Percentiles rank a stretch among this genome's conserved stretches.
Conservation (phyloP, 2,329 filamentous ascomycete genomes). For the Colletotrichum sp. region DNA sequence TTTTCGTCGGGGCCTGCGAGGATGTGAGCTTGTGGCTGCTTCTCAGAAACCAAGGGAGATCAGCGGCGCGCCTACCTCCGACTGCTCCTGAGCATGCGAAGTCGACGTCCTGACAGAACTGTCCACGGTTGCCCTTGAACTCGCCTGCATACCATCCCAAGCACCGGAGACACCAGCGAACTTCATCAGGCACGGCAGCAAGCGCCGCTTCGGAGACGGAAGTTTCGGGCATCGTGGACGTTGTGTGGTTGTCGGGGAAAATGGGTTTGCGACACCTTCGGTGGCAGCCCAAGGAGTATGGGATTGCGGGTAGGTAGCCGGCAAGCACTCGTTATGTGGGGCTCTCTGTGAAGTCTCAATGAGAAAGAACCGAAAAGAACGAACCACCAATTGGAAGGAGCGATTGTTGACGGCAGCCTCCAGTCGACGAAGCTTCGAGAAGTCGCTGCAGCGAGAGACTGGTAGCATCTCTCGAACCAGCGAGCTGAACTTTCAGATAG, state of each 20-base stretch:
- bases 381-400: too few relatives aligned
- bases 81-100: neutral
- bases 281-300: neutral
- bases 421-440: neutral
- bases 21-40: neutral
- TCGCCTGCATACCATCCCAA: neutral
- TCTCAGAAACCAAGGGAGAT: neutral
- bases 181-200: neutral
- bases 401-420: neutral
- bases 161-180: neutral
- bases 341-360: too few relatives aligned
- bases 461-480: neutral
- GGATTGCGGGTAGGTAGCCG: neutral
- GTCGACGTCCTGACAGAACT: neutral
- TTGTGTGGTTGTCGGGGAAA: neutral
- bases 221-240: neutral
- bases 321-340: fast-evolving
- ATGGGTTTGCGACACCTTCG: neutral
- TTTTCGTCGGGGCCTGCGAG: neutral
- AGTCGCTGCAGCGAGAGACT: neutral
- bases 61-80: neutral
- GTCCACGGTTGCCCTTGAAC: neutral
- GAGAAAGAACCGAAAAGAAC: fast-evolving
- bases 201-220: neutral
- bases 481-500: fast-evolving